These are phyloP conservation scores for Orbilia ellipsospora DNA, from an alignment of 2,329 filamentous ascomycete species.

Conservation along the genomic window DNA sequence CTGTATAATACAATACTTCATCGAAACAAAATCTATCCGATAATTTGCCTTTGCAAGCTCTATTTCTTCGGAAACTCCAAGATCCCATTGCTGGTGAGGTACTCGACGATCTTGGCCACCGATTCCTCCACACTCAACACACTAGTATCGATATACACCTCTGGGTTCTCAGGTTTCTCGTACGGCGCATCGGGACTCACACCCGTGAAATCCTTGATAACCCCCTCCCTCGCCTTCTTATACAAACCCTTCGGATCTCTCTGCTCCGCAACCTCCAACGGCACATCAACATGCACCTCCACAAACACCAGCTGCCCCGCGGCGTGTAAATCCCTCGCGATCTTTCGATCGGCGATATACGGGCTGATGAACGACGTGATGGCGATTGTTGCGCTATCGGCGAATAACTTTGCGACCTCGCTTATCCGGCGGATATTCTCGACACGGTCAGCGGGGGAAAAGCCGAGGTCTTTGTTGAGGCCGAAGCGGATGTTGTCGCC, in stretches of 20 bases:
- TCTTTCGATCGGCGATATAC: slow-evolving; percentile 84
- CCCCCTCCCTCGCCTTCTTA: slow-evolving; percentile 91
- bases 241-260: slow-evolving; percentile 97
- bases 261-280: slow-evolving; percentile 90
- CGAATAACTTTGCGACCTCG: slow-evolving; percentile 93
- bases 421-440: slow-evolving; percentile 98
- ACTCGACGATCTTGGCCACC: slow-evolving; percentile 83
- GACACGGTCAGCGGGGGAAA: slow-evolving; percentile 89
- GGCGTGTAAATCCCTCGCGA: slow-evolving; percentile 83
- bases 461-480: slow-evolving; percentile 96
- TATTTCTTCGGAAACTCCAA: slow-evolving; percentile 31
- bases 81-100: slow-evolving; percentile 65
- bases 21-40: not conserved
- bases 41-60: not conserved
- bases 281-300: slow-evolving; percentile 92
- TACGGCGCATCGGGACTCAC: slow-evolving; percentile 83
- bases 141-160: slow-evolving; percentile 87
- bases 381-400: slow-evolving; percentile 85
- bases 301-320: slow-evolving; percentile 80
- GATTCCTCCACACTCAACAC: slow-evolving; percentile 87
- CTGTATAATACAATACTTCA: slow-evolving; percentile 25
- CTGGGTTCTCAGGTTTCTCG: slow-evolving; percentile 84
- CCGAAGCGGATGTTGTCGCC: slow-evolving; percentile 98
- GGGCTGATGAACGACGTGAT: slow-evolving; percentile 98
- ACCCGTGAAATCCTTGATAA: slow-evolving; percentile 97